Evolutionary conservation across 202 grass and related monocot genomes (phyloP), one percentile per base, ranked within the genome.

Genomic region (Zizania palustris): DNA sequence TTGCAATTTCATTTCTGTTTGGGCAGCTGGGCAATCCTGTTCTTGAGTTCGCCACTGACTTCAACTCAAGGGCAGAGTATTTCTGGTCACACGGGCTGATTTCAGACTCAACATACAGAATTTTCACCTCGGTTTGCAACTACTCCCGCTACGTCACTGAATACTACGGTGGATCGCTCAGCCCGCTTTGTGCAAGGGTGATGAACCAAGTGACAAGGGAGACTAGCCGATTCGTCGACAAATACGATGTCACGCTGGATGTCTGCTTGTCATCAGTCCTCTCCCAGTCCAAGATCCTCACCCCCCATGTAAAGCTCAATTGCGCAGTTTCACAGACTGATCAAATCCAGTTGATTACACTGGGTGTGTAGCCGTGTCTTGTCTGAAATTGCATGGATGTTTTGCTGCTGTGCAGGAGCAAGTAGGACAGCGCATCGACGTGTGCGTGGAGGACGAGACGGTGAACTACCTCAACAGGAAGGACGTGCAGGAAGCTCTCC

Each of bases 51-150:
- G 37, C 77, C 54, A 94, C 95, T 7, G 95, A 97, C 75, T 97
- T 97, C 91, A 97, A 97, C 71, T 92, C 95, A 7, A 86, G 95
- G 5, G 89, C 95, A 2, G 89, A 97, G 70, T 97, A 88, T 67
- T 94, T 97, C 85, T 97, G 95, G 95, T 94, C 95, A 35, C 95
- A 97, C 63, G 95, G 95, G 41, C 80, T 97, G 73, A 97, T 97
- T 56, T 97, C 95, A 35, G 95, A 98, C 76, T 80, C 82, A 2
- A 98, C 95, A 15, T 98, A 88, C 81, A 89, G 67, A 21, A 77
- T 92, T 41, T 97, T 93, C 75, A 92, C 88, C 4, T 65, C 78
- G 6, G 91, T 77, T 61, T 97, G 94, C 74, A 97, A 97, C 81
- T 97, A 97, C 58, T 97, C 94, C 11, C 88, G 91, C 13, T 97